Base-by-base conservation (phyloP, 2,329 filamentous ascomycete genomes). In the Fonsecaea multimorphosa region DNA sequence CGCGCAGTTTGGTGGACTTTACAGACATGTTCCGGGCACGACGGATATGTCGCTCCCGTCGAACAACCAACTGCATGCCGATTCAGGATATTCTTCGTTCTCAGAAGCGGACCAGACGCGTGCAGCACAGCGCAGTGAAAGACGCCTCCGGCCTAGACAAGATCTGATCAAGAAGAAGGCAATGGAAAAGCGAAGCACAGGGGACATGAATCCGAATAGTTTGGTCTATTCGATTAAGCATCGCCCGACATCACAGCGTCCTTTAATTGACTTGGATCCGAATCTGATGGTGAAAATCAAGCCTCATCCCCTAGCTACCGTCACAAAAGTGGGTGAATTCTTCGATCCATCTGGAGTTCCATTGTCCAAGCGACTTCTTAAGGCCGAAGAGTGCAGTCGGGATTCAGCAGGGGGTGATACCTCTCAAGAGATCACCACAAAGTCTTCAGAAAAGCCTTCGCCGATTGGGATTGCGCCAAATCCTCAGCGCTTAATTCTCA, bases 261-360 rank as follows among this genome's bases (percentile, higher is more conserved):
- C 29, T 24, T 22, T 19, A n/a, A 2, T 36, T 12, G 2, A 52
- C 29, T 9, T 58, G 22, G 22, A 32, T 27, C 22, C 61, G 9
- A 49, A 51, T 8, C 32, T 46, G 14, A 14, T 49, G 19, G 40
- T 34, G 38, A 53, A 36, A 49, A 36, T 16, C 2, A 24, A 24
- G 11, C 65, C 57, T 5, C 65, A 64, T 55, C 61, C 65, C 12
- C 58, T 62, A n/a, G 52, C 65, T 32, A 61, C 12, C 38, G 58
- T 64, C 27, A 58, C 54, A 6, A 57, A 24, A 27, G 49, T 51
- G 31, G 59, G 29, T 16, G 36, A 46, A 38, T 56, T 49, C 14
- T 14, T 6, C 8, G 58, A n/a, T 52, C 16, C 44, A 12, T 22
- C 51, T 12, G 19, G 44, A 5, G 44, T 3, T 14, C 9, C 22